A percentile compares a stretch with the other conserved stretches of the same genome.
These are phyloP conservation scores for Middelhovenomyces tepae DNA, from an alignment of 805 yeast genomes.

Conservation along the genomic window DNA sequence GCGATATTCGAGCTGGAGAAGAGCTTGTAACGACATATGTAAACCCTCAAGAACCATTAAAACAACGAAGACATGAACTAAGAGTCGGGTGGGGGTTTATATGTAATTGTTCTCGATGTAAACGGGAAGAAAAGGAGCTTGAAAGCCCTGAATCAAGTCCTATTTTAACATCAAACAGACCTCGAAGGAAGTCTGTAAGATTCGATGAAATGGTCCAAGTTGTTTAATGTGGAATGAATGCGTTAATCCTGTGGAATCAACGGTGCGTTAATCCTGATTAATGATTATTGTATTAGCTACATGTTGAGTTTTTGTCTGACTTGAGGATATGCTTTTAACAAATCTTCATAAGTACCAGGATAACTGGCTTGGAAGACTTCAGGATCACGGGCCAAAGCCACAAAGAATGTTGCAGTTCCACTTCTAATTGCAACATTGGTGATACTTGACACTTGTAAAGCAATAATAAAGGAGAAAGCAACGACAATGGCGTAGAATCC, in stretches of 20 bases:
- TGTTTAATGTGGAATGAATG: too few relatives aligned
- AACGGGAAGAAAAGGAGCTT: conserved; percentile 41
- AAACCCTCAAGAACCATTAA: conserved; percentile 52
- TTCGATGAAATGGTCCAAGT: conserved; percentile 7
- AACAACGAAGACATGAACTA: conserved; percentile 54
- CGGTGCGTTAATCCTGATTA: conserved; percentile 7
- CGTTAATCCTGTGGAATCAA: background rate
- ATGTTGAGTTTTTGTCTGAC: conserved; percentile 45
- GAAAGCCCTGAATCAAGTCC: conserved; percentile 6
- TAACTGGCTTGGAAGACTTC: conserved; percentile 68
- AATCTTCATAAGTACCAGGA: conserved; percentile 57
- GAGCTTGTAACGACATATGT: conserved; percentile 66
- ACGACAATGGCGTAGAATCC: conserved; percentile 60
- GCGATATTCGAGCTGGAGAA: conserved; percentile 52
- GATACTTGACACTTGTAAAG: conserved; percentile 66
- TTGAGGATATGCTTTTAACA: conserved; percentile 58
- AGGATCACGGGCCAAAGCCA: conserved; percentile 78
- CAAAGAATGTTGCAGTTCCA: conserved; percentile 76
- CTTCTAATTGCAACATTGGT: conserved; percentile 68
- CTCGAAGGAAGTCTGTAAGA: conserved; percentile 19
- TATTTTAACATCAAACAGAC: conserved; percentile 7
- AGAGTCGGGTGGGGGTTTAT: conserved; percentile 73
- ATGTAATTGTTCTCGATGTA: conserved; percentile 61
- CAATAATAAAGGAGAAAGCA: conserved; percentile 64
- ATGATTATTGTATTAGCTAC: too few relatives aligned